Evolutionary conservation across 257 asterid genomes (phyloP).

Genomic region (Cinchona pubescens): DNA sequence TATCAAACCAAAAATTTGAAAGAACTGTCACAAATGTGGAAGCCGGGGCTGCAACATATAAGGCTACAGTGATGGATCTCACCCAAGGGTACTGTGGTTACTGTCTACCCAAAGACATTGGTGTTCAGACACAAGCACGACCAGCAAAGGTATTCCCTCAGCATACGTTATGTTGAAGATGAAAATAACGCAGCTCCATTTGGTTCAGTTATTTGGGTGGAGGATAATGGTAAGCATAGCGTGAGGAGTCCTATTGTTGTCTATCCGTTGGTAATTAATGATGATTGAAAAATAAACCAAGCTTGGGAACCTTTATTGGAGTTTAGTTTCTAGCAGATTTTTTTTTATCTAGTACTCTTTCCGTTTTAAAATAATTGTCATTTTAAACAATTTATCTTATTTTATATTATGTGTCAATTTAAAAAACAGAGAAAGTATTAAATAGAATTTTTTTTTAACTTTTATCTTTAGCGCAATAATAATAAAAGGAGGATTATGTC

Average conservation of each 20-base stretch:
- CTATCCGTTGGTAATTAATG: no score
- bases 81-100: constrained; percentile 23
- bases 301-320: no score
- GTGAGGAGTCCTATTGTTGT: constrained; percentile 45
- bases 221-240: constrained; percentile 26
- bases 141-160: constrained; percentile 25
- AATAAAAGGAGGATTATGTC: no score
- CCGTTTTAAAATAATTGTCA: no score
- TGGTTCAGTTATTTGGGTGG: constrained; percentile 39
- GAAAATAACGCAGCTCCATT: not conserved
- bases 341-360: no score
- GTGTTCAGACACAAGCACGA: constrained; percentile 24
- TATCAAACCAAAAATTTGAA: constrained; percentile 12
- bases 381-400: no score
- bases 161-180: constrained; percentile 8
- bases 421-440: no score
- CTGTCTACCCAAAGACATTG: constrained; percentile 25
- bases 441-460: no score
- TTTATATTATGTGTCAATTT: no score
- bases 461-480: no score
- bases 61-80: constrained; percentile 14
- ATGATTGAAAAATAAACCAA: no score
- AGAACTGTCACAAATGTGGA: constrained; percentile 45
- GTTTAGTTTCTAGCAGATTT: no score
- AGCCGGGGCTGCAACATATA: constrained; percentile 19